Evolutionary conservation across 2,329 filamentous ascomycete species (phyloP).

Genomic region (Ophiostoma himal-ulmi): DNA sequence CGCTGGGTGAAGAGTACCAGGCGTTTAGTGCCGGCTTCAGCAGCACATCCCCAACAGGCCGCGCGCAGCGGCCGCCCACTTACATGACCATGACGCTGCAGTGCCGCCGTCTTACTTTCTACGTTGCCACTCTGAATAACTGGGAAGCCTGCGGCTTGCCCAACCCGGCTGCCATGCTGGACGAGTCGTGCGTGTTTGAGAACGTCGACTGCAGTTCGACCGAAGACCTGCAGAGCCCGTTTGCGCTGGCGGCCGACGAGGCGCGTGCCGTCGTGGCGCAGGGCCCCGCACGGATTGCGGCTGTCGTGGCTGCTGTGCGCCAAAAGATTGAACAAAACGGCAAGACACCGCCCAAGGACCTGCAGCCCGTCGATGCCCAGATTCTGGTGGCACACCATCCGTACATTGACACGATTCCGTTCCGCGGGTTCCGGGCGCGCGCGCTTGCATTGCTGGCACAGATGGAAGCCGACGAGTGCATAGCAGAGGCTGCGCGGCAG

Average conservation of each 20-base stretch:
- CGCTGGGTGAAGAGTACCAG: neutral
- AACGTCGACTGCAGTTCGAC: neutral
- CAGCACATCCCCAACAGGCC: neutral
- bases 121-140: conserved; percentile 36
- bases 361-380: conserved; percentile 33
- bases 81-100: conserved; percentile 24
- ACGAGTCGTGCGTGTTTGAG: conserved; percentile 23
- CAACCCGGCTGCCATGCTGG: conserved; percentile 29
- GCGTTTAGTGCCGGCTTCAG: neutral
- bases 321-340: conserved; percentile 27
- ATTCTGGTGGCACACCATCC: conserved; percentile 35
- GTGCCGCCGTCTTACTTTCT: conserved; percentile 29
- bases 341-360: conserved; percentile 28
- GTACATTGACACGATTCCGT: conserved; percentile 36
- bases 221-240: conserved; percentile 31
- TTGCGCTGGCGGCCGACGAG: conserved; percentile 29
- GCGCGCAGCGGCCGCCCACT: neutral
- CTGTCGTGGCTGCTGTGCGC: conserved; percentile 26
- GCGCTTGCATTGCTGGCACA: conserved; percentile 28
- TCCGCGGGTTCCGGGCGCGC: conserved; percentile 32
- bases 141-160: conserved; percentile 34
- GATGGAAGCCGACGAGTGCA: conserved; percentile 21
- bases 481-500: conserved; percentile 12
- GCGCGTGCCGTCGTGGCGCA: conserved; percentile 28
- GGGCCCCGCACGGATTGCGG: conserved; percentile 28